A percentile compares a stretch with the other conserved stretches of the same genome.
These are phyloP conservation scores for Actinidia arguta DNA, from an alignment of 179 eudicot species.

Conservation along the genomic window DNA sequence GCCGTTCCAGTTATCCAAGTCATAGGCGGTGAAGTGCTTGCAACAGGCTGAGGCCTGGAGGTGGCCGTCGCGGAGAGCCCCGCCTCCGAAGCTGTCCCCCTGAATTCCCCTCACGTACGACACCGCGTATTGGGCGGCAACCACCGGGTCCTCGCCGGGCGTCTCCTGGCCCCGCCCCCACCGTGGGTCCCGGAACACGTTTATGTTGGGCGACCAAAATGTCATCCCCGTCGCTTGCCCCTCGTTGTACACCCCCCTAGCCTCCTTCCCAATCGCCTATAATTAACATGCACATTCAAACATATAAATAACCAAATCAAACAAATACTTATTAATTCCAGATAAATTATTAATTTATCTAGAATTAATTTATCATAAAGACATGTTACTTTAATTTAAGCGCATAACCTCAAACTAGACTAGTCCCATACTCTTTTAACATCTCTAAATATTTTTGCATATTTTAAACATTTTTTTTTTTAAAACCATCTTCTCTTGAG, in stretches of 20 bases:
- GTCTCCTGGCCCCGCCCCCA: constrained; percentile 87
- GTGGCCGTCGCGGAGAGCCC: constrained; percentile 31
- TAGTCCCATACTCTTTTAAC: no score
- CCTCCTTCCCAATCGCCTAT: constrained; percentile 73
- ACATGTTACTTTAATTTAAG: no score
- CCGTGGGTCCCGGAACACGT: constrained; percentile 71
- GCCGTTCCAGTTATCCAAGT: constrained; percentile 78
- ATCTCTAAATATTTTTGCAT: no score
- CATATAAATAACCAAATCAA: no score
- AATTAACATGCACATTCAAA: no score
- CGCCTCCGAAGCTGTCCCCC: constrained; percentile 30
- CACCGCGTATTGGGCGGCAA: constrained; percentile 62
- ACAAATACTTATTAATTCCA: no score
- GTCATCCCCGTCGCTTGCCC: constrained; percentile 60
- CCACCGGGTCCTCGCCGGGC: constrained; percentile 74
- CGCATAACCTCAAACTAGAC: no score
- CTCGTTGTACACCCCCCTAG: constrained; percentile 79
- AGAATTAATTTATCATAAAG: no score
- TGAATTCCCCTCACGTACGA: constrained; percentile 67
- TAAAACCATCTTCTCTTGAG: no score
- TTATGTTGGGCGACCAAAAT: constrained; percentile 75
- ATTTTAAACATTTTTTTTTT: no score
- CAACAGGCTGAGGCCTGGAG: constrained; percentile 77
- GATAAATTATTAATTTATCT: no score
- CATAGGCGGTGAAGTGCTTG: constrained; percentile 77